Percentiles rank a stretch among this genome's conserved stretches.
These are phyloP conservation scores for Globisporangium carolinianum DNA, from an alignment of 352 stramenopile species.

Conservation along the genomic window DNA sequence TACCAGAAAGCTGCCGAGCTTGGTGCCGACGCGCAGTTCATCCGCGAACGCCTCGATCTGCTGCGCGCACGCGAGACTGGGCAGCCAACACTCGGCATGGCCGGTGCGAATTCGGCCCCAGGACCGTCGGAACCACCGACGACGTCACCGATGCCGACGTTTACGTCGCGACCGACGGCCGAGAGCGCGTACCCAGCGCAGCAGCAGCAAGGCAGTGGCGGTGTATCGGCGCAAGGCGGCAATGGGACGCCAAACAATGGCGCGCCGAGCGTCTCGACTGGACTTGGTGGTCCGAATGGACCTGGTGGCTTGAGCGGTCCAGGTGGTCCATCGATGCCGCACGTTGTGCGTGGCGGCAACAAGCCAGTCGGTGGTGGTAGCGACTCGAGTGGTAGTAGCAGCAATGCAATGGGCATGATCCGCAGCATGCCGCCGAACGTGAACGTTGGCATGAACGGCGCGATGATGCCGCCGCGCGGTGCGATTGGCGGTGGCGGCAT, in stretches of 20 bases:
- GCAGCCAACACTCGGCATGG: conserved; percentile 79
- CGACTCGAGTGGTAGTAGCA: not conserved
- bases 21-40: conserved; percentile 77
- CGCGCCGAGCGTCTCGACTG: conserved; percentile 2
- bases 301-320: conserved; percentile 2
- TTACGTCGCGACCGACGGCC: conserved; percentile 55
- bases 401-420: conserved; percentile 59
- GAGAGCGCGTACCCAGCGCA: conserved; percentile 57
- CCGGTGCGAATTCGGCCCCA: conserved; percentile 69
- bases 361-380: conserved; percentile 20
- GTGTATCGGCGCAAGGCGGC: conserved; percentile 15
- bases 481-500: conserved; percentile 53
- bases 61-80: conserved; percentile 70
- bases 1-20: conserved; percentile 87
- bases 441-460: conserved; percentile 45
- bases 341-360: conserved; percentile 12
- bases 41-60: conserved; percentile 73
- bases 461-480: conserved; percentile 60
- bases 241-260: conserved; percentile 13
- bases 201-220: conserved; percentile 2
- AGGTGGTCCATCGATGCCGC: conserved; percentile 5
- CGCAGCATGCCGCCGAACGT: conserved; percentile 48
- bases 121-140: conserved; percentile 76
- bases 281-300: conserved; percentile 1
- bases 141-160: conserved; percentile 83